A percentile compares a stretch with the other conserved stretches of the same genome.
phyloP scores from a whole-genome alignment of 768 basidiomycete species.

The Lactarius deliciosus region DNA sequence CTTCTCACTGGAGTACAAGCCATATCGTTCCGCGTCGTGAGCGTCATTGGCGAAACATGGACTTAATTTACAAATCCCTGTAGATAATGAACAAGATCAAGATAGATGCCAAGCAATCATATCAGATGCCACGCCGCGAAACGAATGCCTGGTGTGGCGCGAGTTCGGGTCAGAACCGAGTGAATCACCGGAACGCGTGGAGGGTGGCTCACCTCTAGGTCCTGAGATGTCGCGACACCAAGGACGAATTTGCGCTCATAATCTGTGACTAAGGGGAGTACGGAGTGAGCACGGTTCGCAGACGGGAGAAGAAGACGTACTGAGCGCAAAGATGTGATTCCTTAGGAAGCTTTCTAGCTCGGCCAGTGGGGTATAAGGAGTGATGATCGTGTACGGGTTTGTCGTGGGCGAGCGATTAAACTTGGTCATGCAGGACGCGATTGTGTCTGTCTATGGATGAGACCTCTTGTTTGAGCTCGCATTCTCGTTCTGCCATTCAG shows the following conservation, averaged over 20 bases:
- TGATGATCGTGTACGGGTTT: constrained; percentile 75
- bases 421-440: constrained; percentile 66
- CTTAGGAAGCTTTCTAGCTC: constrained; percentile 81
- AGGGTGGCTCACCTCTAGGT: constrained; percentile 49
- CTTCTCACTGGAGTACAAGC: constrained; percentile 31
- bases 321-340: constrained; percentile 72
- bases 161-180: constrained; percentile 29
- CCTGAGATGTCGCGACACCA: constrained; percentile 73
- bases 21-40: constrained; percentile 21
- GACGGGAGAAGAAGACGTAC: constrained; percentile 40
- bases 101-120: background rate
- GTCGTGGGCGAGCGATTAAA: constrained; percentile 61
- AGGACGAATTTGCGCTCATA: constrained; percentile 77
- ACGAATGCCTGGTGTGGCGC: constrained; percentile 34
- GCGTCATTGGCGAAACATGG: constrained; percentile 13
- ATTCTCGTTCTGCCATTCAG: background rate
- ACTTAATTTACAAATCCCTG: constrained; percentile 1
- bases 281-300: constrained; percentile 6
- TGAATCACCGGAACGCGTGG: background rate
- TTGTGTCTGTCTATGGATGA: constrained; percentile 59
- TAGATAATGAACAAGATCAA: constrained; percentile 4
- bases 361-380: constrained; percentile 72
- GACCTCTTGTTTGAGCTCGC: constrained; percentile 7
- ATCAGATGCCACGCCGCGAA: constrained; percentile 37
- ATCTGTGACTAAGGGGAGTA: constrained; percentile 67